Base-by-base conservation (phyloP, 164 flowering plant genomes). In the Vitis amurensis region DNA sequence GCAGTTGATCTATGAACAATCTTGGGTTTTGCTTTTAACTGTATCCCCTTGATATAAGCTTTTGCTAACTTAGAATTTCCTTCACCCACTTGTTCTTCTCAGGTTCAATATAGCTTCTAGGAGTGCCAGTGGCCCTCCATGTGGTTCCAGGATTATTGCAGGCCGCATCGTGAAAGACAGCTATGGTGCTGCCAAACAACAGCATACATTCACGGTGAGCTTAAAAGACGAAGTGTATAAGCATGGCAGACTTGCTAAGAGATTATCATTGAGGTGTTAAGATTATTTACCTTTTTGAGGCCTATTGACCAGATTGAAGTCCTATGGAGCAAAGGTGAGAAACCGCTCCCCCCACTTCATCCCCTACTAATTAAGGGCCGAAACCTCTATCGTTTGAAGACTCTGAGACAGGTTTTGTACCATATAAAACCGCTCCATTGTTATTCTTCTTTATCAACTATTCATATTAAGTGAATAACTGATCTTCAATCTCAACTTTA, bases 111-210 rank as follows among this genome's bases (percentile, higher is more conserved):
- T 87, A 63, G 91, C 83, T 71, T 86, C 95, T 5, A 80, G 97
- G 78, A 86, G 94, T 77, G 89, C 93, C 14, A 82, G 60, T 55
- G 95, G 92, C 44, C 89, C 95, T 73, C 88, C 91, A 47, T 77
- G 83, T 78, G 97, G 97, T 17, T 88, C 78, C 49, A 84, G 97
- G 71, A 79, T 68, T 55, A 81, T 90, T 68, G 97, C 88, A 0
- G 98, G 97, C n/a, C 86, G 94, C 15, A 86, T 94, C 73, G 89
- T 94, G 55, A 91, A 90, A 74, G 98, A 94, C 73, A 91, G 97
- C 76, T 94, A 94, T 75, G 98, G 98, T 52, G 84, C 88, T 63
- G 90, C 93, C 55, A 94, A 94, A 76, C 98, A 94, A 70, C 97
- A 92, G 19, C 98, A 92, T 67, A 92, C 98, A 50, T 94, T 94